Evolutionary conservation across 495 filamentous ascomycete genomes (phyloP).

Genomic region (Entonaema liquescens): DNA sequence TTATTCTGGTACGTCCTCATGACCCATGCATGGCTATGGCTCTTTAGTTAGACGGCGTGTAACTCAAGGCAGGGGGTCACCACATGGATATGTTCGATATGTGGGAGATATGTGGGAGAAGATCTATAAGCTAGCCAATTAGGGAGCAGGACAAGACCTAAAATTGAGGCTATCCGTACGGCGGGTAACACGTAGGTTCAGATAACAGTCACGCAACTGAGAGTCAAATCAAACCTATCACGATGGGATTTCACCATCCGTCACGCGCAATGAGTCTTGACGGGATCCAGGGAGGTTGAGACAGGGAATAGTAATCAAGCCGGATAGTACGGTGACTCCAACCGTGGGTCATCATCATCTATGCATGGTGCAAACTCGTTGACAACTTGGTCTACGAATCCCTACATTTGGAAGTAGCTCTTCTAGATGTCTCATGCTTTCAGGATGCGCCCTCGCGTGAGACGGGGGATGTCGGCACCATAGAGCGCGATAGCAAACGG

Average conservation of each 20-base stretch:
- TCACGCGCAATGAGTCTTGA: neutral
- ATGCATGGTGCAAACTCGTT: constrained; percentile 33
- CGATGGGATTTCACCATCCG: constrained; percentile 9
- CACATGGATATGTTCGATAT: constrained; percentile 25
- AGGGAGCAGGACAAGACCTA: constrained; percentile 29
- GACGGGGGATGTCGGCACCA: constrained; percentile 28
- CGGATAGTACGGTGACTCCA: constrained; percentile 24
- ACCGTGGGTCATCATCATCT: constrained; percentile 10
- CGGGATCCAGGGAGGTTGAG: neutral
- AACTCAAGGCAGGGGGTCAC: constrained; percentile 26
- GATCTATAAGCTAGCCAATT: constrained; percentile 14
- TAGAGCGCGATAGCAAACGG: constrained; percentile 17
- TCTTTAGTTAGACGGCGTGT: constrained; percentile 25
- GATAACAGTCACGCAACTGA: constrained; percentile 27
- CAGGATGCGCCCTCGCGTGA: neutral
- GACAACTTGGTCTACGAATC: constrained; percentile 15
- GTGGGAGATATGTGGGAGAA: constrained; percentile 28
- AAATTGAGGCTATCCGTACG: constrained; percentile 32
- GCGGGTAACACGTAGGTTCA: constrained; percentile 21
- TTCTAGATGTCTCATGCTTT: constrained; percentile 5
- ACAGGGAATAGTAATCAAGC: constrained; percentile 25
- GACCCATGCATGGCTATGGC: constrained; percentile 21
- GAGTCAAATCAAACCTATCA: constrained; percentile 17
- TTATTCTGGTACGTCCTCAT: constrained; percentile 27
- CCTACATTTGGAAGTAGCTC: constrained; percentile 17